phyloP scores from a whole-genome alignment of 257 asterid species.

The Solanum lignicaule region DNA sequence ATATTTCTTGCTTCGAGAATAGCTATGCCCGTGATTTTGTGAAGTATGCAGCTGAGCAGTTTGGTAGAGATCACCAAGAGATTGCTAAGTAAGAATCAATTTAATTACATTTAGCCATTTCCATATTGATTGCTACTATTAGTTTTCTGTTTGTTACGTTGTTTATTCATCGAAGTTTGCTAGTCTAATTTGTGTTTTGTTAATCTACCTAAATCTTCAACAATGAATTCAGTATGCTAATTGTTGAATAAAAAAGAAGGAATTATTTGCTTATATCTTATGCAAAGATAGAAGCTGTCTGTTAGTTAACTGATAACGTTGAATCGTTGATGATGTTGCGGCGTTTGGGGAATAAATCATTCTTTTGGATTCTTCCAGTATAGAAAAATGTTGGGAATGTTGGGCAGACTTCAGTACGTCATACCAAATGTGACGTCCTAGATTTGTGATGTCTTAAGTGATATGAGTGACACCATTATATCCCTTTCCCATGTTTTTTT shows the following conservation, averaged over 20 bases:
- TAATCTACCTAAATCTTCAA: background rate
- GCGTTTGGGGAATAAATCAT: background rate
- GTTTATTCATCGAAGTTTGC: background rate
- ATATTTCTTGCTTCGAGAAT: conserved; percentile 33
- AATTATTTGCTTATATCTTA: background rate
- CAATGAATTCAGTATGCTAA: background rate
- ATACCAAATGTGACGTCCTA: background rate
- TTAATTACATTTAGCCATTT: background rate
- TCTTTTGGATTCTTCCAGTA: background rate
- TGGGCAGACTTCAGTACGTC: background rate
- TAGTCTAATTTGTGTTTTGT: background rate
- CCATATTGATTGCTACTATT: background rate
- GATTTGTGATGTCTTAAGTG: background rate
- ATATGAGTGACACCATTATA: background rate
- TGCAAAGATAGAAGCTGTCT: background rate
- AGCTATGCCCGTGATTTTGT: conserved; percentile 54
- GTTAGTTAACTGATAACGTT: background rate
- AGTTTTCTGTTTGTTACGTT: background rate
- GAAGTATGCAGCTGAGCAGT: conserved; percentile 49
- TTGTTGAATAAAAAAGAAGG: background rate
- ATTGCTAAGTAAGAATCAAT: conserved; percentile 53
- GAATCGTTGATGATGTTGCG: background rate
- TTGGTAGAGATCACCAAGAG: conserved; percentile 60
- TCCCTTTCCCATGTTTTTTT: background rate
- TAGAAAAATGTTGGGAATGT: background rate